Evolutionary conservation across 2,329 filamentous ascomycete genomes (phyloP), one percentile per base, ranked within the genome.

Genomic region (Coleophoma crateriformis): DNA sequence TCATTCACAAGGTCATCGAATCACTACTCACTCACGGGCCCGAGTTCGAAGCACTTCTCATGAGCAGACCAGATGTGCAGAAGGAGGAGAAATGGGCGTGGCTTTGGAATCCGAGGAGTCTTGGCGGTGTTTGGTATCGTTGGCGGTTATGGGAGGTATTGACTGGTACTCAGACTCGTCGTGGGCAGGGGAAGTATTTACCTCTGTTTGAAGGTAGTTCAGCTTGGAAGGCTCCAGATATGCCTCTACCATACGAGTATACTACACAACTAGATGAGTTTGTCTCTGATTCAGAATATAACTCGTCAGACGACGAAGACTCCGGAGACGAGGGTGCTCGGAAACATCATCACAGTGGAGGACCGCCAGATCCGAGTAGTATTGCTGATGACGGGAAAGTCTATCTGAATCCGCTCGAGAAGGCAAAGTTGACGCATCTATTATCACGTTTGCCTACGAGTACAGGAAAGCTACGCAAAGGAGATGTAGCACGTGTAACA

Each of bases 41-140:
- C 0, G 89, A 94, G 61, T 95, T 96, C 53, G 94, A 99, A 68
- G 90, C 91, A 5, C 74, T 95, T 2, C 77, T 99, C 7, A 97
- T 97, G 94, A 86, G 85, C 45, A 78, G 88, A 15, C 81, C 87
- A 0, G 83, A 90, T 48, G 87, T 97, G 1, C 89, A 95, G 64
- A 79, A 77, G 38, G 88, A 96, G 52, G 88, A 95, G 66, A 90
- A 86, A 57, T 97, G 92, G 84, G 87, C 90, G 0, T 99, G 91
- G 88, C 75, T 99, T 5, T 99, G 89, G 85, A 87, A 97, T 65
- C 79, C 90, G 17, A 79, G 84, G 56, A 91, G 84, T 61, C 75
- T 78, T 54, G 90, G 83, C 22, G 92, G 87, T 14, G 80, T 95
- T 14, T 99, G 91, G 79, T 97, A 97, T 67, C 84, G 94, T 40